Evolutionary conservation across 2,329 filamentous ascomycete genomes (phyloP).

Genomic region (Coleophoma crateriformis): DNA sequence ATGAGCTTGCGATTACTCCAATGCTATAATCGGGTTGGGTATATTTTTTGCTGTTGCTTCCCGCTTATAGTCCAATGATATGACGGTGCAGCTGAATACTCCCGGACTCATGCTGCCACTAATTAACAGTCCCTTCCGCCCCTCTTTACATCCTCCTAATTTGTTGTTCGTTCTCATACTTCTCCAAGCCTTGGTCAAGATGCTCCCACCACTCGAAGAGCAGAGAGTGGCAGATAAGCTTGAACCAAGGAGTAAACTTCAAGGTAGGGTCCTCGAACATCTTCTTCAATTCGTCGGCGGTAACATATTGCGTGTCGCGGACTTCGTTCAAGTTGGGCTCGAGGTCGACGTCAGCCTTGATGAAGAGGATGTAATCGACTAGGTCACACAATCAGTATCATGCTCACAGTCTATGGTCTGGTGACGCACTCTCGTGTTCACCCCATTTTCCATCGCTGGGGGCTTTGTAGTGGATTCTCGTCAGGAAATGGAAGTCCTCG

Average conservation of each 20-base stretch:
- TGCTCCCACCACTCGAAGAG: slow-evolving; percentile 96
- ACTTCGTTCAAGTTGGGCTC: slow-evolving; percentile 84
- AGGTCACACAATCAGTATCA: slow-evolving; percentile 7
- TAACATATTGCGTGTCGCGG: slow-evolving; percentile 77
- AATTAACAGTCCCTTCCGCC: not conserved
- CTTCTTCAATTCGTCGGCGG: slow-evolving; percentile 71
- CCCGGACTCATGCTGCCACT: not conserved
- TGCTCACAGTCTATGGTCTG: not conserved
- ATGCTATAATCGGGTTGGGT: not conserved
- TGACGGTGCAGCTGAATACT: too few relatives aligned
- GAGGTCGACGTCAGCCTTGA: slow-evolving; percentile 86
- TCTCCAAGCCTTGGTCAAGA: slow-evolving; percentile 74
- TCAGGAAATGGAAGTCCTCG: slow-evolving; percentile 89
- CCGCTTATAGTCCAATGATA: not conserved
- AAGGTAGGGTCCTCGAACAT: slow-evolving; percentile 78
- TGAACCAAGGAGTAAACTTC: slow-evolving; percentile 98
- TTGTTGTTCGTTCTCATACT: slow-evolving; percentile 78
- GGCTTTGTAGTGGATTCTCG: slow-evolving; percentile 96
- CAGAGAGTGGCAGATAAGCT: slow-evolving; percentile 96
- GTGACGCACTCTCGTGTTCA: slow-evolving; percentile 84
- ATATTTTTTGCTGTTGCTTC: not conserved
- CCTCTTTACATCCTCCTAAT: slow-evolving; percentile 72
- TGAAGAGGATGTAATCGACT: slow-evolving; percentile 99
- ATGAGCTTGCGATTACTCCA: too few relatives aligned
- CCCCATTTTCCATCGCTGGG: slow-evolving; percentile 98